Conservation (phyloP, 345 rosid species). For the Hirschfeldia incana region DNA sequence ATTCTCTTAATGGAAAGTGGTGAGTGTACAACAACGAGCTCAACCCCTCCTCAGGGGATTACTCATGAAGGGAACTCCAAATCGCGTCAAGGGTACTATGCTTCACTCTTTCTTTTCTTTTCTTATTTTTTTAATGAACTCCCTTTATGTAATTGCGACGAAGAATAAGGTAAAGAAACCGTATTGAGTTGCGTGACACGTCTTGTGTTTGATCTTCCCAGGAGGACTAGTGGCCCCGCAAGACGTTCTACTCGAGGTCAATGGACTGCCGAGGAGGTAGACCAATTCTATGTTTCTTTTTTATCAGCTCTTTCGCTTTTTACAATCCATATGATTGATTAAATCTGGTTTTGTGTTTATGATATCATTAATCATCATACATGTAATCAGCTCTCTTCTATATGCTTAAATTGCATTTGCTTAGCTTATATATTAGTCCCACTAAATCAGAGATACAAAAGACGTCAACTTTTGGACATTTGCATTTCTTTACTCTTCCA, state of each 20-base stretch:
- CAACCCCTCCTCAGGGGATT: conserved; percentile 62
- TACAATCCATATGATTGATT: neutral
- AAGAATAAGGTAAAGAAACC: neutral
- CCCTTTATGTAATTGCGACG: neutral
- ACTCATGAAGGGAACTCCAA: conserved; percentile 45
- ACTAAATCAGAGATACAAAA: neutral
- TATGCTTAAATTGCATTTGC: neutral
- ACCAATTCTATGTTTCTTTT: conserved; percentile 17
- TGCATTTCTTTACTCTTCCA: neutral
- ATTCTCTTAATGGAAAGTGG: conserved; percentile 57
- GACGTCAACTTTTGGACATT: neutral
- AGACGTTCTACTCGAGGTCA: conserved; percentile 98
- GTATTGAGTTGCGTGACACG: neutral
- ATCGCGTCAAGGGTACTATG: conserved; percentile 71
- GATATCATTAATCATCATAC: conserved; percentile 22
- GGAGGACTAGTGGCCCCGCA: conserved; percentile 96
- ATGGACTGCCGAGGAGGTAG: conserved; percentile 98
- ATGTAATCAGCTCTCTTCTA: neutral
- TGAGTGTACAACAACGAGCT: conserved; percentile 45
- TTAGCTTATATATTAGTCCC: neutral
- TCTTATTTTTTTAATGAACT: no score
- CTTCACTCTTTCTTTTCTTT: neutral
- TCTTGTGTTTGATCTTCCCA: conserved; percentile 26
- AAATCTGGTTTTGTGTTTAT: neutral
- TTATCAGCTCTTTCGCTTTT: neutral